Evolutionary conservation across 495 filamentous ascomycete species (phyloP), one percentile per base, ranked within the genome.

Genomic region (Penicillium parvum): DNA sequence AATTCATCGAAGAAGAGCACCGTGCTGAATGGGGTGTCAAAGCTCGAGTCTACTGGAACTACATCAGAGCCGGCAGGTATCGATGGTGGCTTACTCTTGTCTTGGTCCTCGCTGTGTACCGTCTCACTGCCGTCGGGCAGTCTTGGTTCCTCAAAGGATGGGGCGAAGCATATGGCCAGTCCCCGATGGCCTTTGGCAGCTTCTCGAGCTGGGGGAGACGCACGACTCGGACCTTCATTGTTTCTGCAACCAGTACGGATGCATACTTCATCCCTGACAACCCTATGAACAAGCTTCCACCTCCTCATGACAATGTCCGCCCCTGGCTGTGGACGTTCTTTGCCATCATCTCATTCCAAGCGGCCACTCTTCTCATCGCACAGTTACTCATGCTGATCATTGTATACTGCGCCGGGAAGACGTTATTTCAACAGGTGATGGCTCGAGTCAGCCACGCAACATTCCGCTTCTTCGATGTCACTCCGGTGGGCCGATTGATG

Each of bases 401-500:
- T 34, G 66, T 86, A 14, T 90, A 90, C 60, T 74, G 72, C 41
- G 83, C 88, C 3, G 85, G 83, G n/a, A 82, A 81, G 51, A 64
- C 69, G 18, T 68, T 94, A 43, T 94, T 92, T 52, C 66, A 68
- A 35, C 71, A 78, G 22, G 81, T 84, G 9, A 79, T 92, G 68
- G 48, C 73, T 6, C 74, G 74, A 22, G 85, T 91, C 40, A 81
- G 78, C 52, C 75, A 82, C 58, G 85, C 87, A 12, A 90, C 83
- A 2, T 94, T 94, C 60, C 81, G 86, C 25, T 94, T 87, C 61
- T 90, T 89, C 68, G 88, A 94, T 60, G 77, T 88, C 4, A 94
- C 87, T 3, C 88, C 88, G 0, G 77, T 90, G 14, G 87, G 88
- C 0, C 76, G 86, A 16, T 66, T 95, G 50, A 90, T 91, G 86